Conservation (phyloP, 176 grass and related monocot genomes). For the Phragmites australis region DNA sequence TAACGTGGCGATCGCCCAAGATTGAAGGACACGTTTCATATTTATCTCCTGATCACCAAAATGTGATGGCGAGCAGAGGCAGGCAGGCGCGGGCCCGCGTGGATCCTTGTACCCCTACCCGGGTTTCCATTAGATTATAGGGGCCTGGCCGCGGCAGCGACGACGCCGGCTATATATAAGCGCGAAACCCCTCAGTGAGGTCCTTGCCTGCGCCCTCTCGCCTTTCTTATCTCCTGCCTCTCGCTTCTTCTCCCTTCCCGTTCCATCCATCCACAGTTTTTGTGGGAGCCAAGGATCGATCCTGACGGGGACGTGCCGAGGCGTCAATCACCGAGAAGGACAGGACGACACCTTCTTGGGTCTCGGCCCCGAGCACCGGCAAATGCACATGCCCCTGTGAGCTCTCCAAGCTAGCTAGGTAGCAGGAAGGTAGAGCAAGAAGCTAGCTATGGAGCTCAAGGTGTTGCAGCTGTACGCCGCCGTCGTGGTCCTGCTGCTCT, state of each 20-base stretch:
- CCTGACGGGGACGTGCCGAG: slow-evolving; percentile 27
- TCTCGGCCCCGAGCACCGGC: background rate
- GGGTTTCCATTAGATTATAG: slow-evolving; percentile 47
- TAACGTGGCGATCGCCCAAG: background rate
- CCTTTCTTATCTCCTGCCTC: background rate
- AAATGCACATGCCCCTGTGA: slow-evolving; percentile 26
- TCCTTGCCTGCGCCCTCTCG: background rate
- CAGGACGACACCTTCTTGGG: background rate
- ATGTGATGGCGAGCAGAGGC: background rate
- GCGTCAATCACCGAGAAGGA: background rate
- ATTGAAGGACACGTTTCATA: background rate
- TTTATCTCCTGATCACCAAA: background rate
- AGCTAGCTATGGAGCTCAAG: slow-evolving; percentile 30
- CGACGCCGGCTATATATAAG: background rate
- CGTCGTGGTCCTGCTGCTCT: slow-evolving; percentile 46
- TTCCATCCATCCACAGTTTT: slow-evolving; percentile 46
- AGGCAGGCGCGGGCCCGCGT: slow-evolving; percentile 14
- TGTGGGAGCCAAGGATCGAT: slow-evolving; percentile 51
- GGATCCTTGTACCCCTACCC: slow-evolving; percentile 4
- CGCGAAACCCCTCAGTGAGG: background rate
- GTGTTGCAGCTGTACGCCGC: slow-evolving; percentile 31
- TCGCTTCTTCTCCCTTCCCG: background rate
- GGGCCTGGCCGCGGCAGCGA: slow-evolving; percentile 25
- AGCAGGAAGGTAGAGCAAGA: background rate
- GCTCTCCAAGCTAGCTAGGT: background rate